Evolutionary conservation across 441 rosid species (phyloP), one percentile per base, ranked within the genome.

Genomic region (Erodium texanum): DNA sequence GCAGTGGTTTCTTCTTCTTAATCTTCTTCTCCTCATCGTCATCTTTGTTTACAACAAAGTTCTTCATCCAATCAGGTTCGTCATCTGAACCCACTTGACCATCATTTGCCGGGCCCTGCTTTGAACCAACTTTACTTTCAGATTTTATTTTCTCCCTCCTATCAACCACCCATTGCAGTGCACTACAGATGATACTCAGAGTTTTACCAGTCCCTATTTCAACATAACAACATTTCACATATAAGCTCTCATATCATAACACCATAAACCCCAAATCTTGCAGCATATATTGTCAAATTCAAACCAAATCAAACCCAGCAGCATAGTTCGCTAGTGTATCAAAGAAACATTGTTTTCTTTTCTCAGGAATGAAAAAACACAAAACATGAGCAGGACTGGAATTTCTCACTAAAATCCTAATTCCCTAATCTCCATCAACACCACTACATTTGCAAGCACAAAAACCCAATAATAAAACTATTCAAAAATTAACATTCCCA

Each of bases 201-300:
- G 99, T 89, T 83, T 93, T 91, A 1, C 97, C 99, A 52, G 99
- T 93, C 69, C 99, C 99, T 91, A 69, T 16, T 65, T 8, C 32
- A 27, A 66, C 14, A 54, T 29, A 63, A 50, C 14, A 24, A 69
- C 56, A 14, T 48, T 48, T 14, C 56, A 48, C 15, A 48, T 48
- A n/a, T 48, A 48, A 48, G 56, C 56, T 18, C n/a, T 18, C 16
- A 48, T 48, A 12, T 7, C 19, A 48, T n/a, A 45, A 14, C 11
- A 32, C 36, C 6, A 2, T 32, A 32, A 32, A 32, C 36, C 36
- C 6, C 6, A n/a, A n/a, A n/a, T n/a, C n/a, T n/a, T n/a, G n/a
- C n/a, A n/a, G n/a, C n/a, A n/a, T 48, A 48, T 16, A 15, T 16
- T 12, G 15, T 14, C 56, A 48, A 48, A 48, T 48, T 14, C 3